Conservation (phyloP, 768 basidiomycete genomes). For the Collybiopsis confluens region DNA sequence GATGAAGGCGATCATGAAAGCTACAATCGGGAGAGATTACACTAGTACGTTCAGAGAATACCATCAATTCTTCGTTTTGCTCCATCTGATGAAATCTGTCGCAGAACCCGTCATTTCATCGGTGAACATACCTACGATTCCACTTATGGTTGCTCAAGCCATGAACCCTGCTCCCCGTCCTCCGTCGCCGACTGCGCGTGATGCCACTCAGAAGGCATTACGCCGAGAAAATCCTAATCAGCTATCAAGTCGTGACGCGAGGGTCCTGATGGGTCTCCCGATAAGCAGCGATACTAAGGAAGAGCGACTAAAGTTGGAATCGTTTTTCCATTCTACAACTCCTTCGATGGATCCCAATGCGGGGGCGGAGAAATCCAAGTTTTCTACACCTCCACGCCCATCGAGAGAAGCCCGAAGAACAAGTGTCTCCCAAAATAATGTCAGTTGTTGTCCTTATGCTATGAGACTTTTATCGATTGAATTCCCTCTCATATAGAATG, state of each 20-base stretch:
- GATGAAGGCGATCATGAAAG: slow-evolving; percentile 99
- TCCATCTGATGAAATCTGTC: too few relatives aligned
- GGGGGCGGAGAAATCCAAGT: slow-evolving; percentile 13
- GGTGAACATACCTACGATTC: slow-evolving; percentile 95
- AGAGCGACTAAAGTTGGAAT: slow-evolving; percentile 48
- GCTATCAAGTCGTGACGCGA: slow-evolving; percentile 75
- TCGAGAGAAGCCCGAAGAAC: slow-evolving; percentile 57
- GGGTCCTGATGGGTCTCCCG: slow-evolving; percentile 65
- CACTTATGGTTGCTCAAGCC: slow-evolving; percentile 89
- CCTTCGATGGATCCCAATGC: slow-evolving; percentile 16
- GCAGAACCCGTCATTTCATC: slow-evolving; percentile 92
- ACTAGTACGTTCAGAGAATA: too few relatives aligned
- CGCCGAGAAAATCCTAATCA: slow-evolving; percentile 83
- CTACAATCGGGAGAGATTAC: slow-evolving; percentile 93
- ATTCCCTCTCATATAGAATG: slow-evolving; percentile 14
- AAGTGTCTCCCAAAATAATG: slow-evolving; percentile 13
- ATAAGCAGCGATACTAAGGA: slow-evolving; percentile 28
- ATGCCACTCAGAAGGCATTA: slow-evolving; percentile 82
- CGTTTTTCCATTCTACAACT: slow-evolving; percentile 48
- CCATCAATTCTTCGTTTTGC: too few relatives aligned
- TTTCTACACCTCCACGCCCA: slow-evolving; percentile 57
- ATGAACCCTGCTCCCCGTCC: slow-evolving; percentile 96
- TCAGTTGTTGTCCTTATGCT: neutral
- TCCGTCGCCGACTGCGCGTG: slow-evolving; percentile 84
- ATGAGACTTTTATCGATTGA: slow-evolving; percentile 13